Conservation (phyloP, 768 basidiomycete genomes). For the Cyathus striatus region DNA sequence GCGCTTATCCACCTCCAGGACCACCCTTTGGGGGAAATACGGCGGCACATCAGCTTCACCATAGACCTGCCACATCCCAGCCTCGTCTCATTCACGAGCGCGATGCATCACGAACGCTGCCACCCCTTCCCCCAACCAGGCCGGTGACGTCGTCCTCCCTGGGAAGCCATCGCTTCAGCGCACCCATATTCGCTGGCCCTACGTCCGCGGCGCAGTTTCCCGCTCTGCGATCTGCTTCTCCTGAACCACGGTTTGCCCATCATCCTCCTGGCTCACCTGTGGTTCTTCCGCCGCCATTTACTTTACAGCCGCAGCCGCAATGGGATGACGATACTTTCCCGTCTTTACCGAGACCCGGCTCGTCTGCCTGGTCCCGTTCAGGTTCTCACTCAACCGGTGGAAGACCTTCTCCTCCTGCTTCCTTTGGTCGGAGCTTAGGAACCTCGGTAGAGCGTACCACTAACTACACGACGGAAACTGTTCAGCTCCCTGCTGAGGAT, state of each 20-base stretch:
- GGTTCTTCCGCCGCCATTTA: constrained; percentile 51
- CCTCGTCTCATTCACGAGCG: constrained; percentile 15
- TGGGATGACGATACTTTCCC: constrained; percentile 48
- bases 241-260: constrained; percentile 29
- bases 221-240: constrained; percentile 25
- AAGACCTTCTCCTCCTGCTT: too few relatives aligned
- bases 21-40: too few relatives aligned
- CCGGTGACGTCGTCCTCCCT: constrained; percentile 13
- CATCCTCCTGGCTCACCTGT: constrained; percentile 20
- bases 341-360: constrained; percentile 28
- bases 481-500: constrained; percentile 12
- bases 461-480: constrained; percentile 9
- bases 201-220: constrained; percentile 9
- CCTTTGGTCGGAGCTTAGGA: too few relatives aligned
- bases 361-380: constrained; percentile 30
- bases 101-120: constrained; percentile 24
- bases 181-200: background rate
- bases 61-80: constrained; percentile 21
- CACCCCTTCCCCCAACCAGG: constrained; percentile 19
- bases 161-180: background rate
- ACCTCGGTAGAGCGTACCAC: background rate
- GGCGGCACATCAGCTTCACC: constrained; percentile 14
- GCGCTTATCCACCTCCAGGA: constrained; percentile 7
- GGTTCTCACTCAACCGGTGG: constrained; percentile 20
- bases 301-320: constrained; percentile 61